Evolutionary conservation across 176 grass and related monocot genomes (phyloP).

Genomic region (Eremochloa ophiuroides): DNA sequence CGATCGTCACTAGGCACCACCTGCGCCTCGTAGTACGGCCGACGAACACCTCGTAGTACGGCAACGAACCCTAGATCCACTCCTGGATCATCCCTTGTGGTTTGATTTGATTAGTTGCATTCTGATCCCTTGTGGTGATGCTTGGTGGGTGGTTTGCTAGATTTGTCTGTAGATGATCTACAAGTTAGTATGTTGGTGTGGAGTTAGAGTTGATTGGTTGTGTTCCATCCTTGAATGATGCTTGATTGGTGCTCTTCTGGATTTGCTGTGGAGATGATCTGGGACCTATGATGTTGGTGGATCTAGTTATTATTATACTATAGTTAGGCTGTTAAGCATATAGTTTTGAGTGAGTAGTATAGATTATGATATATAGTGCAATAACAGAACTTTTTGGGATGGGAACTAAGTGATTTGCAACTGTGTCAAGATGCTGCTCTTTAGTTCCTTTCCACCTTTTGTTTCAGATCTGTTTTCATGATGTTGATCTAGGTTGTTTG

Average conservation of each 20-base stretch:
- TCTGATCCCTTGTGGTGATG: not conserved
- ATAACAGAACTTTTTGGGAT: not conserved
- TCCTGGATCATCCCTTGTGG: not conserved
- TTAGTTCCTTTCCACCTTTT: not conserved
- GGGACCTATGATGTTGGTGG: not conserved
- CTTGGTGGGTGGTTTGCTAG: not conserved
- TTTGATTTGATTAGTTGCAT: not conserved
- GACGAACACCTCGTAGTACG: not conserved
- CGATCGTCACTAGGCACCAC: not conserved
- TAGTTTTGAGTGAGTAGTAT: not conserved
- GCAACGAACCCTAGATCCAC: conserved; percentile 8
- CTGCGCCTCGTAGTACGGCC: not conserved
- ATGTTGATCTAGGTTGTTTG: not conserved
- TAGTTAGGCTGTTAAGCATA: not conserved
- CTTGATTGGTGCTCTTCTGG: not conserved
- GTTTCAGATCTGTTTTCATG: conserved; percentile 2
- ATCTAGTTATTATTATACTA: not conserved
- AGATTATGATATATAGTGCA: not conserved
- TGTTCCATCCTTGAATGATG: not conserved
- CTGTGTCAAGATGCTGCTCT: not conserved
- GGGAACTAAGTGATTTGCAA: not conserved
- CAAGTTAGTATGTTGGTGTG: not conserved
- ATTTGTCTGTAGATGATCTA: not conserved
- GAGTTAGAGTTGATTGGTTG: not conserved
- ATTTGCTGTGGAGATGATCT: not conserved